These are phyloP conservation scores for Pyrenophora teres DNA, from an alignment of 2,329 filamentous ascomycete species.

Conservation along the genomic window DNA sequence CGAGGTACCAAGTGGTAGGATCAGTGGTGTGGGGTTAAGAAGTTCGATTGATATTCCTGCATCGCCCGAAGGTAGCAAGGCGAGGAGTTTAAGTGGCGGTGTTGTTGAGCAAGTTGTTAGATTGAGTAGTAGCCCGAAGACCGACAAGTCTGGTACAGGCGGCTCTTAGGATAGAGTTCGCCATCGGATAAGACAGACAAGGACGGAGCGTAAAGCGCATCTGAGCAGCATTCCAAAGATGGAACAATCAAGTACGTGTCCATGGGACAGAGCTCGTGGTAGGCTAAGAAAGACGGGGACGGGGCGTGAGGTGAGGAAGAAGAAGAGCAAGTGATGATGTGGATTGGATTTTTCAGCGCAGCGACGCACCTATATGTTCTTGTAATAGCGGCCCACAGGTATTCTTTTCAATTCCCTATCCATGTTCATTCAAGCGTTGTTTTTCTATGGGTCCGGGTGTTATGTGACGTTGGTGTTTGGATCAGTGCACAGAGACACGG, in stretches of 20 bases:
- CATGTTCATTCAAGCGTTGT: background rate
- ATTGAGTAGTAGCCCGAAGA: constrained; percentile 31
- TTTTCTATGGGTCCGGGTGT: constrained; percentile 5
- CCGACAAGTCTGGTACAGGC: constrained; percentile 6
- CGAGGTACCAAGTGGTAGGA: constrained; percentile 26
- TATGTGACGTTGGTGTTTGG: constrained; percentile 14
- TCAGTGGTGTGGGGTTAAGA: constrained; percentile 38
- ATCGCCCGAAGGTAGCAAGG: constrained; percentile 19
- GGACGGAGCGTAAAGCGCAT: constrained; percentile 2
- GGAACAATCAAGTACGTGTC: constrained; percentile 3
- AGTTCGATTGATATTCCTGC: constrained; percentile 39
- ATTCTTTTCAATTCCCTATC: background rate
- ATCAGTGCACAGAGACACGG: constrained; percentile 12
- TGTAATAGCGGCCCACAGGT: background rate
- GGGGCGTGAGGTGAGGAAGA: background rate
- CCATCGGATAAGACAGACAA: background rate
- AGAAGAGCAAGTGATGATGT: background rate
- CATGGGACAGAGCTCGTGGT: background rate
- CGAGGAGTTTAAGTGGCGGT: constrained; percentile 32
- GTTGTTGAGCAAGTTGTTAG: constrained; percentile 43
- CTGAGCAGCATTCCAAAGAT: constrained; percentile 26
- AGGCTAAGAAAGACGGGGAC: background rate
- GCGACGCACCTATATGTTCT: background rate
- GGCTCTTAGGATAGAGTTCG: constrained; percentile 3
- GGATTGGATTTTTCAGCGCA: background rate